Conservation (phyloP, 2,329 filamentous ascomycete genomes). For the Xylaria multiplex region DNA sequence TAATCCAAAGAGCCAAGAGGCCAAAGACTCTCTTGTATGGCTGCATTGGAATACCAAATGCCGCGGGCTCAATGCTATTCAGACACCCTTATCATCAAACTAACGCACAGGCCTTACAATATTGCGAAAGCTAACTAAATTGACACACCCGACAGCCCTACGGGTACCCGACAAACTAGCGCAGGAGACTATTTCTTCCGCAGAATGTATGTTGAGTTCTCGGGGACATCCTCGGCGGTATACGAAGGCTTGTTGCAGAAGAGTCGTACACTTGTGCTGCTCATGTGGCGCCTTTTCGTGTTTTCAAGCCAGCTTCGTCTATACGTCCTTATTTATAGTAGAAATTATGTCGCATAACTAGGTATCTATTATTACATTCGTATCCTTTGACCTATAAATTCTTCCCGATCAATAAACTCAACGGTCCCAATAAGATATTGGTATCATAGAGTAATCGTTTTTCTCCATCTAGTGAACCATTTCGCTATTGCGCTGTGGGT, state of each 20-base stretch:
- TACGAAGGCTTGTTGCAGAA: constrained; percentile 19
- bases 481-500: neutral
- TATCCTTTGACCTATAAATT: constrained; percentile 13
- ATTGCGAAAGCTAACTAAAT: neutral
- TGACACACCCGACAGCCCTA: constrained; percentile 14
- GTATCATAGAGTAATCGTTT: constrained; percentile 9
- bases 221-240: constrained; percentile 26
- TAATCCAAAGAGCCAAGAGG: neutral
- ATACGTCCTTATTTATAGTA: constrained; percentile 5
- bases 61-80: constrained; percentile 4
- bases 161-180: constrained; percentile 19
- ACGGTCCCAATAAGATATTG: constrained; percentile 7
- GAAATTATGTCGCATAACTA: constrained; percentile 18
- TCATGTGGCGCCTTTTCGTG: constrained; percentile 21
- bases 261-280: constrained; percentile 13
- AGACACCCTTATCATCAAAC: constrained; percentile 15
- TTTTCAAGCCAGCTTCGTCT: constrained; percentile 18
- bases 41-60: neutral
- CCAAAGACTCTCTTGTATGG: neutral
- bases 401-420: constrained; percentile 15
- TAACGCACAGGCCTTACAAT: constrained; percentile 7
- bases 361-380: constrained; percentile 17
- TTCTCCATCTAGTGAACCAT: constrained; percentile 1
- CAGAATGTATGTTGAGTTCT: neutral
- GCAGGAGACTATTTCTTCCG: constrained; percentile 16